Evolutionary conservation across 2,329 filamentous ascomycete species (phyloP), one percentile per base, ranked within the genome.

Genomic region (Calonectria crousiana): DNA sequence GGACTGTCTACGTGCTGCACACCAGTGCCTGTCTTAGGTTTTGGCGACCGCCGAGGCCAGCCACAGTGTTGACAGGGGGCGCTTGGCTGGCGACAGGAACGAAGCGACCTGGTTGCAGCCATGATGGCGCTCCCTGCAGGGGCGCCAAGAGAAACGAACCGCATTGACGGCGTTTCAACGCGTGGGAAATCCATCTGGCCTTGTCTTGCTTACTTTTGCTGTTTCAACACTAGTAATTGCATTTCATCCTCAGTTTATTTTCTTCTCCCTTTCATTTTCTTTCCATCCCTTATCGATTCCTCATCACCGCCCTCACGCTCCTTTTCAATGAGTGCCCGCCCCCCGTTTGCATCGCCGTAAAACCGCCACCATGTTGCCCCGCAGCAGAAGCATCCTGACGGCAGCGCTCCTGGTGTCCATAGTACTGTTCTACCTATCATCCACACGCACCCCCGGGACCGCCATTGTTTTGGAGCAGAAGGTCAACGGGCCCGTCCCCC

Each of bases 341-440:
- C 38, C 52, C 47, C 13, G 26, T 41, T 26, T 23, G 20, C n/a
- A 36, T 47, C 34, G 14, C 47, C 28, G 16, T 60, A 16, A 34
- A 18, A 36, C 16, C 60, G 30, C 38, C 64, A 74, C 23, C 67
- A 80, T 80, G 78, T 65, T 80, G 58, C 67, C 78, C 73, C 78
- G 78, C 64, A 80, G 72, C 34, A 75, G 75, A 73, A 73, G 69
- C 44, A 62, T 80, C 67, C 69, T 80, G 65, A 71, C 75, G 70
- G 74, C 64, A n/a, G 78, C 69, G 30, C 66, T 71, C 38, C 56
- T 80, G 23, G 77, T 78, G 67, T 75, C 78, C 16, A 38, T 80
- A 58, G 71, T 75, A 34, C 71, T 80, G 53, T 70, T 80, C 60
- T 78, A 72, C 72, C 79, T 78, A 76, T 72, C 71, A 68, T 69